phyloP scores from a whole-genome alignment of 148 eudicot species.

The Rhododendron ovatum region DNA sequence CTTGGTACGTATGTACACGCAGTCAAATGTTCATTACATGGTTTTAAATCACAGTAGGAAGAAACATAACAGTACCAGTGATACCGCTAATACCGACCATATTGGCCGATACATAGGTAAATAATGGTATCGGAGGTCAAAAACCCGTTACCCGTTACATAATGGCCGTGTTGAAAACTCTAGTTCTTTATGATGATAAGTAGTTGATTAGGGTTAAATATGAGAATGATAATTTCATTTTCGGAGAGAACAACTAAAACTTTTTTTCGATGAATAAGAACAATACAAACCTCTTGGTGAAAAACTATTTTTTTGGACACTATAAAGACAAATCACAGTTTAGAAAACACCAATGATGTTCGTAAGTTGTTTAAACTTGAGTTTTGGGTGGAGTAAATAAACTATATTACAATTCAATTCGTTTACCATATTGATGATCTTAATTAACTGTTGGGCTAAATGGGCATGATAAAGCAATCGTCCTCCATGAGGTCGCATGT shows the following conservation, averaged over 20 bases:
- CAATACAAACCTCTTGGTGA: too few species aligned
- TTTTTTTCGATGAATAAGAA: too few species aligned
- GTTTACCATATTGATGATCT: neutral
- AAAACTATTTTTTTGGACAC: too few species aligned
- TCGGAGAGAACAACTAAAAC: neutral
- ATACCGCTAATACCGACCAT: neutral
- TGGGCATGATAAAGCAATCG: too few species aligned
- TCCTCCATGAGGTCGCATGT: too few species aligned
- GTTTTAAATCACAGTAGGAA: neutral
- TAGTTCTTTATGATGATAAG: neutral
- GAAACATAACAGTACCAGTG: neutral
- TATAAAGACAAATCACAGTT: too few species aligned
- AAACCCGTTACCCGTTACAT: too few species aligned
- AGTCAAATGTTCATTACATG: neutral
- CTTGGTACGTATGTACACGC: constrained; percentile 35
- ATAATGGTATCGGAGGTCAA: neutral
- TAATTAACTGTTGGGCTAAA: too few species aligned
- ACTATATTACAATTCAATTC: too few species aligned
- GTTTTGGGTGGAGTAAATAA: neutral
- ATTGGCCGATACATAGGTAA: neutral
- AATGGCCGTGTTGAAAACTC: too few species aligned
- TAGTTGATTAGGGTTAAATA: neutral
- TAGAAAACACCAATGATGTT: too few species aligned
- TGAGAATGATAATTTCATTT: neutral
- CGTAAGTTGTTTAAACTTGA: neutral